Evolutionary conservation across 2,329 filamentous ascomycete genomes (phyloP), one percentile per base, ranked within the genome.

Genomic region (Monosporascus sp.): DNA sequence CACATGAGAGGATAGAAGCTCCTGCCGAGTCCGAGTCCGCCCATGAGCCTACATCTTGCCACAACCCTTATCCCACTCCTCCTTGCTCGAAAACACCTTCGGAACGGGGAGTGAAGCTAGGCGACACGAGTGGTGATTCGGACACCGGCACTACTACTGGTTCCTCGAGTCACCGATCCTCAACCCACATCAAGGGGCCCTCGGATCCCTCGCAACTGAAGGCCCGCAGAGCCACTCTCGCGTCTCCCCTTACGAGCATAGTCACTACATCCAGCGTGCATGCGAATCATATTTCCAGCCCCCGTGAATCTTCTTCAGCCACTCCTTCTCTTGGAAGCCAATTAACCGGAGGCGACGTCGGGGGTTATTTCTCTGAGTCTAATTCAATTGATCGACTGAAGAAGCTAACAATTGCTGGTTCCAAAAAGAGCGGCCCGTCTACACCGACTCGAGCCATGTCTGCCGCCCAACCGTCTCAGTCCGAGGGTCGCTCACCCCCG

Each of bases 391-490:
- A 82, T 73, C 80, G 82, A 77, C 80, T 88, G 72, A 88, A 83
- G 78, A 88, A 87, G 89, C 92, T 97, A 90, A 97, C 91, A 83
- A 81, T 85, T 81, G 83, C 84, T 80, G 78, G 78, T 74, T 77
- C 77, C 73, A 77, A 84, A 78, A 96, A 97, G 92, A 96, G 90
- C 78, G 94, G 90, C 64, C 89, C 90, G 62, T 86, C 91, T 56
- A 92, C 93, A 62, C 95, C 93, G 52, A 93, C 90, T 59, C 87
- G 93, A 74, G 89, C 92, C 55, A 83, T 93, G 66, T 96, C 90
- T 53, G 74, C 80, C 50, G 77, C 80, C 54, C 78, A 79, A 43
- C 77, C 79, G 14, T 77, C 79, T 38, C 75, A 75, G 49, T 73
- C 73, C 48, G 74, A 65, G 50, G 59, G 60, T 48, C 59, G 59